Conservation (phyloP, 805 yeast species). For the Torulaspora quercuum region DNA sequence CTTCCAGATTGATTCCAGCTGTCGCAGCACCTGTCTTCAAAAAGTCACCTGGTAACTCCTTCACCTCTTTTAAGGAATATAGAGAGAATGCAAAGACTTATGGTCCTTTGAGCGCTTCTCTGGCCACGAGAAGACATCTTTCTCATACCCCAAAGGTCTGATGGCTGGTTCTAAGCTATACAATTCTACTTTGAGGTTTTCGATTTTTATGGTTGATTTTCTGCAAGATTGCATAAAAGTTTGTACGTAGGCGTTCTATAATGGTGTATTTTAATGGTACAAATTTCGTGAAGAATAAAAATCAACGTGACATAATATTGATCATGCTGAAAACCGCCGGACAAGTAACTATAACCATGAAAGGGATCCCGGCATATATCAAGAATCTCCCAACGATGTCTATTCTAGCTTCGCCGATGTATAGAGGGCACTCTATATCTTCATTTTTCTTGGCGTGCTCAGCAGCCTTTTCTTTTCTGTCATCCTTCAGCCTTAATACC, state of each 20-base stretch:
- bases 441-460: constrained; percentile 25
- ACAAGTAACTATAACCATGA: constrained; percentile 44
- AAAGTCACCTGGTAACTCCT: constrained; percentile 34
- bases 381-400: constrained; percentile 73
- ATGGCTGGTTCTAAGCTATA: too few species aligned
- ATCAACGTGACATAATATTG: constrained; percentile 9
- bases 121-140: constrained; percentile 25
- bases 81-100: constrained; percentile 40
- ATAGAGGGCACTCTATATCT: constrained; percentile 43
- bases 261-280: constrained; percentile 1
- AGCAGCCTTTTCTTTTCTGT: constrained; percentile 27
- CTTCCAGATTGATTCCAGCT: constrained; percentile 7
- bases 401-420: constrained; percentile 62
- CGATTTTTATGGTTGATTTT: too few species aligned
- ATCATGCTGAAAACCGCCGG: constrained; percentile 24
- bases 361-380: constrained; percentile 79
- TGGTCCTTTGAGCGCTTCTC: constrained; percentile 37
- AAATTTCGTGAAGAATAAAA: constrained; percentile 1
- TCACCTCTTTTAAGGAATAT: constrained; percentile 38
- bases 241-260: constrained; percentile 1
- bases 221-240: too few species aligned
- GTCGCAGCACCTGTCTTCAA: constrained; percentile 11
- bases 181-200: too few species aligned
- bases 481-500: constrained; percentile 23
- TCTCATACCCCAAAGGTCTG: constrained; percentile 10